Conservation (phyloP, 108 stramenopile genomes). For the Skeletonema grethae region DNA sequence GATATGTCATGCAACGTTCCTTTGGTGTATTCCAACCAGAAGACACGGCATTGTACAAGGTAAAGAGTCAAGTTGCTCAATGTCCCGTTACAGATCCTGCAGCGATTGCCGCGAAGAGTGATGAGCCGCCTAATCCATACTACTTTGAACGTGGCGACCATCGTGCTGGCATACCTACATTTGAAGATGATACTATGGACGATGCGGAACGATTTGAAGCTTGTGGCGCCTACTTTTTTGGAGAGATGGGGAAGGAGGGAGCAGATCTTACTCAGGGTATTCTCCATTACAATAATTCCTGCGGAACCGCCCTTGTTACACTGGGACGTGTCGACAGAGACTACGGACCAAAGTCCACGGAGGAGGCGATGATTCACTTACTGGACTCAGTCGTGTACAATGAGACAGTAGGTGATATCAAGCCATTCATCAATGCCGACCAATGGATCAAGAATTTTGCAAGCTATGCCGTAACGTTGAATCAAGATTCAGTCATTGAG, state of each 20-base stretch:
- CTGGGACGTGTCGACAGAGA: not conserved
- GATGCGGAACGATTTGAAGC: not conserved
- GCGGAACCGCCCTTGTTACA: not conserved
- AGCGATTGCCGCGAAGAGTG: not conserved
- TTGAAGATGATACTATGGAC: not conserved
- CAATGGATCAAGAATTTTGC: conserved; percentile 22
- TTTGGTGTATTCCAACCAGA: conserved; percentile 9
- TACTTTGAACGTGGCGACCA: not conserved
- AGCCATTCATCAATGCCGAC: conserved; percentile 16
- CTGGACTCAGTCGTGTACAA: conserved; percentile 2
- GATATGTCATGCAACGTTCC: conserved; percentile 19
- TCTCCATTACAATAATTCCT: not conserved
- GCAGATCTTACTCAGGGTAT: not conserved
- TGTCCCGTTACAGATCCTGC: not conserved
- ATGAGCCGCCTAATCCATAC: not conserved
- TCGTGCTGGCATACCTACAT: not conserved
- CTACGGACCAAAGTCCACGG: not conserved
- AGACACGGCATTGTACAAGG: conserved; percentile 7
- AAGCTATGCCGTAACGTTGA: conserved; percentile 11
- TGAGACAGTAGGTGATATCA: not conserved
- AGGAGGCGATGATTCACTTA: not conserved
- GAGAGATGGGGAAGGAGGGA: not conserved
- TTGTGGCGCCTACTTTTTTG: not conserved
- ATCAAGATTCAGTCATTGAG: conserved; percentile 16
- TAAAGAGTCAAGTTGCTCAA: not conserved